Percentiles rank a stretch among this genome's conserved stretches.
Evolutionary conservation across 179 eudicot species (phyloP).

Genomic region (Actinidia polygama): DNA sequence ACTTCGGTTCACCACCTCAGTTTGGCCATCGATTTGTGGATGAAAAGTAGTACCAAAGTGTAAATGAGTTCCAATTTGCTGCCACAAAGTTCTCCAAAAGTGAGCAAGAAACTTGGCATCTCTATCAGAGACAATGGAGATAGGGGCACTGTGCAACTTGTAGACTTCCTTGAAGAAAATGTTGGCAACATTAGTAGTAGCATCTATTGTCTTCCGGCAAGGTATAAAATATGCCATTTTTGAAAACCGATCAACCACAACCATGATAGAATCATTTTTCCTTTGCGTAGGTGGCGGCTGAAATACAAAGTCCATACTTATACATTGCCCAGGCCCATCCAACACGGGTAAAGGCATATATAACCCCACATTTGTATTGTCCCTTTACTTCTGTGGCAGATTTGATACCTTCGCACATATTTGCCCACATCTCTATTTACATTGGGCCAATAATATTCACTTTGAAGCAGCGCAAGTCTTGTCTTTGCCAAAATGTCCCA

Average conservation of each 20-base stretch:
- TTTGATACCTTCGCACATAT: not conserved
- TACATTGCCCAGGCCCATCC: not conserved
- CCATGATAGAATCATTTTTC: not conserved
- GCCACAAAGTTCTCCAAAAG: not conserved
- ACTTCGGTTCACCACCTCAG: not conserved
- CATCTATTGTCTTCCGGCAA: not conserved
- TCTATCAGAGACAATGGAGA: not conserved
- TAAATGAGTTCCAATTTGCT: not conserved
- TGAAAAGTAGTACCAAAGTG: not conserved
- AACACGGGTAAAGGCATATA: too few relatives aligned
- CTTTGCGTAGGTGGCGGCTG: not conserved
- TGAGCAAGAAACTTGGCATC: not conserved
- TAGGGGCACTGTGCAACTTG: not conserved
- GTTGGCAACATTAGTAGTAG: not conserved
- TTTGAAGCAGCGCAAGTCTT: not conserved
- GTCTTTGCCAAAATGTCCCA: not conserved
- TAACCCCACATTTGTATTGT: not conserved
- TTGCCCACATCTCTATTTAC: too few relatives aligned
- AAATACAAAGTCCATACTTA: not conserved
- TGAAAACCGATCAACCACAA: not conserved
- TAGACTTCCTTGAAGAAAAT: not conserved
- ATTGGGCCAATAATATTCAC: too few relatives aligned
- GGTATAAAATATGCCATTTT: constrained; percentile 3
- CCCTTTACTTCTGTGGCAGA: too few relatives aligned
- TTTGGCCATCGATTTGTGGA: not conserved